These are phyloP conservation scores for Xerophyta viscosa DNA, from an alignment of 106 monocot species.

Conservation along the genomic window DNA sequence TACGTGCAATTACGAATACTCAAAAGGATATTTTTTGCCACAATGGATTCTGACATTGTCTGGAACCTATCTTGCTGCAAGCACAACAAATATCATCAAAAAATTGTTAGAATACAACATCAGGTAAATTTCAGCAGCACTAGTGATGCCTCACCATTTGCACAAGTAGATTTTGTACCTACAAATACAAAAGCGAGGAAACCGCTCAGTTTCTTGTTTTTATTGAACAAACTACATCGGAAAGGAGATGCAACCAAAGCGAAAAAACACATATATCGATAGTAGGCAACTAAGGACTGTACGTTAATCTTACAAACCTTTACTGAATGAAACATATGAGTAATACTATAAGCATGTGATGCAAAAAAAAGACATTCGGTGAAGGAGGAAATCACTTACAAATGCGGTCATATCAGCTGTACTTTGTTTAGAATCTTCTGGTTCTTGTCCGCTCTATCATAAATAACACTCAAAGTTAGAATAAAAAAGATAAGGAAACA, in stretches of 20 bases:
- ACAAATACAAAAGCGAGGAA: neutral
- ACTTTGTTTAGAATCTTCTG: slow-evolving; percentile 1
- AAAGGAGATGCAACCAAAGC: neutral
- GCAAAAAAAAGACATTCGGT: neutral
- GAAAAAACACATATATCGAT: neutral
- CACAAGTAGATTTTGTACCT: slow-evolving; percentile 11
- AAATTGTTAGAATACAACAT: neutral
- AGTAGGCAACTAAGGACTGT: neutral
- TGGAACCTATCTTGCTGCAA: slow-evolving; percentile 15
- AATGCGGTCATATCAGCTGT: slow-evolving; percentile 9
- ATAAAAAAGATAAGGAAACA: neutral
- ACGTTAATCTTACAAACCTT: neutral
- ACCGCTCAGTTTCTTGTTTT: neutral
- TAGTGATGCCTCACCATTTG: slow-evolving; percentile 7
- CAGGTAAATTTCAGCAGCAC: neutral
- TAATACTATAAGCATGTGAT: neutral
- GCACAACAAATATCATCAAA: neutral
- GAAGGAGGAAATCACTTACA: slow-evolving; percentile 2
- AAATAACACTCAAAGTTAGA: neutral
- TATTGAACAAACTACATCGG: neutral
- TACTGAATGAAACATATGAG: neutral
- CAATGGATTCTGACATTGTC: slow-evolving; percentile 9
- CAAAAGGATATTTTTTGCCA: slow-evolving; percentile 9
- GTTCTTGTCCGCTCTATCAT: slow-evolving; percentile 5
- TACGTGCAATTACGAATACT: neutral